These are phyloP conservation scores for Aspergillus sp. DNA, from an alignment of 2,329 filamentous ascomycete species.

Conservation along the genomic window DNA sequence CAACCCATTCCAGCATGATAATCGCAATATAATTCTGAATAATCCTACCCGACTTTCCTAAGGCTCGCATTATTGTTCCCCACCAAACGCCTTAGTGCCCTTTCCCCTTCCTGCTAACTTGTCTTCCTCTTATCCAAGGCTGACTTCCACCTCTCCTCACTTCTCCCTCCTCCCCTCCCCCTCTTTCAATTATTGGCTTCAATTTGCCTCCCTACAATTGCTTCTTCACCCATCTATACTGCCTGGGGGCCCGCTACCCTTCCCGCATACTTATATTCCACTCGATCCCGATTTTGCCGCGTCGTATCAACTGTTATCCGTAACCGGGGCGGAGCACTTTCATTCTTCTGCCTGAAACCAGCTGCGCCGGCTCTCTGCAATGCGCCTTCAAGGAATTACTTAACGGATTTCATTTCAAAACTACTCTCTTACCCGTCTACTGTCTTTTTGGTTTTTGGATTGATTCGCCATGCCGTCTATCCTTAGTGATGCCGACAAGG, in stretches of 20 bases:
- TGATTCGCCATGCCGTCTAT: slow-evolving; percentile 54
- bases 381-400: slow-evolving; percentile 7
- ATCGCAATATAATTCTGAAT: too few species aligned
- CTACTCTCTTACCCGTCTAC: slow-evolving; percentile 8
- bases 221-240: neutral
- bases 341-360: slow-evolving; percentile 1
- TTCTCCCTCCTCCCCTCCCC: neutral
- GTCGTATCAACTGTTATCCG: slow-evolving; percentile 7
- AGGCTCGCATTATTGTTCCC: neutral
- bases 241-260: neutral
- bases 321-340: slow-evolving; percentile 6
- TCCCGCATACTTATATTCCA: too few species aligned
- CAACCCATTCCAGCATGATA: too few species aligned
- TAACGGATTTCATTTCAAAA: slow-evolving; percentile 3
- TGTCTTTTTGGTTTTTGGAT: slow-evolving; percentile 1
- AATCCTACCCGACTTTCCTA: too few species aligned
- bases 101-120: neutral
- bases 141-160: neutral
- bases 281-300: slow-evolving; percentile 3
- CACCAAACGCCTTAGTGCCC: neutral
- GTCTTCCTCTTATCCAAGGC: neutral
- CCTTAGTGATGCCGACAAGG: slow-evolving; percentile 88
- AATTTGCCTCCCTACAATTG: neutral
- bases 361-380: slow-evolving; percentile 9
- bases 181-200: neutral